Conservation (phyloP, 345 rosid genomes). For the Ailanthus altissimus region DNA sequence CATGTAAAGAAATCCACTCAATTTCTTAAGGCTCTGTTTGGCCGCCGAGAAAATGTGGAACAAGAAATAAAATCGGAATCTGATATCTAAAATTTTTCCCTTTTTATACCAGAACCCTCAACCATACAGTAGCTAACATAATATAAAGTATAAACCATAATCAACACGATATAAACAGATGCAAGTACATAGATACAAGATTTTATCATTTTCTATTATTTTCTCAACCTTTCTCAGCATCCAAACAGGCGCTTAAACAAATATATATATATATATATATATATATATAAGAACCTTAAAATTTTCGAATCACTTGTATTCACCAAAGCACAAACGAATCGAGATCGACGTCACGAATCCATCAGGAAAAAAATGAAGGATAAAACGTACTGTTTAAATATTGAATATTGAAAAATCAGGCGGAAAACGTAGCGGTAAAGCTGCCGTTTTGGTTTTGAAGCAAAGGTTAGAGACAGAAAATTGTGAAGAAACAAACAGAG, state of each 20-base stretch:
- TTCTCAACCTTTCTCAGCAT: constrained; percentile 27
- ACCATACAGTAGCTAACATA: neutral
- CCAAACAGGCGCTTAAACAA: constrained; percentile 27
- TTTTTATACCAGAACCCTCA: neutral
- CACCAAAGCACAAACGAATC: constrained; percentile 15
- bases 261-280: constrained; percentile 19
- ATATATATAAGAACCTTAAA: constrained; percentile 12
- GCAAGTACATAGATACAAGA: neutral
- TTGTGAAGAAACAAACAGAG: neutral
- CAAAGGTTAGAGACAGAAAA: constrained; percentile 34
- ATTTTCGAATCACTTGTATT: constrained; percentile 18
- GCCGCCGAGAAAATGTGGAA: constrained; percentile 19
- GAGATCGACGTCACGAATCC: constrained; percentile 18
- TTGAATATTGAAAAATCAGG: neutral
- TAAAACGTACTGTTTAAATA: constrained; percentile 3
- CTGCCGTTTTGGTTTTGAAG: constrained; percentile 38
- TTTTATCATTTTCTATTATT: constrained; percentile 19
- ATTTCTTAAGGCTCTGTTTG: constrained; percentile 14
- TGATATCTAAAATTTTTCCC: constrained; percentile 24
- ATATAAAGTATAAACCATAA: neutral
- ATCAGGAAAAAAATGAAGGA: neutral
- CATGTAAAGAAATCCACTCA: neutral
- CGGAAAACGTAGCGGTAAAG: constrained; percentile 43
- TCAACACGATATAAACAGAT: neutral
- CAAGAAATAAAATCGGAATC: constrained; percentile 12